Evolutionary conservation across 108 stramenopile species (phyloP).

Genomic region (Skeletonema costatum): DNA sequence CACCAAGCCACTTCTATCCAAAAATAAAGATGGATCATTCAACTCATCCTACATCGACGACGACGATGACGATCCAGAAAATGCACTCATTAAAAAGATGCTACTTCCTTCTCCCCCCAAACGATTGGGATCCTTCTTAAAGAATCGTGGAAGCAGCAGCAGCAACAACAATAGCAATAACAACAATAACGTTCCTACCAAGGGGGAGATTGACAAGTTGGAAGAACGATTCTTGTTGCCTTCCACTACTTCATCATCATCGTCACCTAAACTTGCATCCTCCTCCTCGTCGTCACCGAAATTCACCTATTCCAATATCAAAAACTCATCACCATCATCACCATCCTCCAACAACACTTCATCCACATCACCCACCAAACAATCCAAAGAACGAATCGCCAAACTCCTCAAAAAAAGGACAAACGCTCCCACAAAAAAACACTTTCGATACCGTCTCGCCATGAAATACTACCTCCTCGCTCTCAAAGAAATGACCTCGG

Average conservation of each 20-base stretch:
- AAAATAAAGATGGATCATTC: constrained; percentile 2
- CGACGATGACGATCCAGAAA: constrained; percentile 14
- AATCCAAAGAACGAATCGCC: constrained; percentile 17
- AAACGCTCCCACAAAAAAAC: constrained; percentile 52
- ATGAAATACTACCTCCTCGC: constrained; percentile 77
- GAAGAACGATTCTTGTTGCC: neutral
- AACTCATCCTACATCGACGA: neutral
- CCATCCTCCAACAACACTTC: neutral
- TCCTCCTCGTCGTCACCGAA: neutral
- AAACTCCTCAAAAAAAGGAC: constrained; percentile 59
- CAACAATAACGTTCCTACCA: neutral
- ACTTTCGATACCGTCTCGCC: constrained; percentile 76
- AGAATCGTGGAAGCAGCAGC: neutral
- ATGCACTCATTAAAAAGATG: constrained; percentile 24
- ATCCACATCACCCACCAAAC: constrained; percentile 1
- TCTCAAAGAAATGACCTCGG: constrained; percentile 52
- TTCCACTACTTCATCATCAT: neutral
- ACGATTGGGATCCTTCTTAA: constrained; percentile 26
- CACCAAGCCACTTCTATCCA: neutral
- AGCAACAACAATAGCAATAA: neutral
- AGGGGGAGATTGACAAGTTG: neutral
- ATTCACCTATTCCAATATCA: neutral
- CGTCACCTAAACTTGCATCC: neutral
- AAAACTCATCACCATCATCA: neutral
- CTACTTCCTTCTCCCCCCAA: constrained; percentile 16